Base-by-base conservation (phyloP, 257 asterid genomes). In the Thymus mandschuricus region DNA sequence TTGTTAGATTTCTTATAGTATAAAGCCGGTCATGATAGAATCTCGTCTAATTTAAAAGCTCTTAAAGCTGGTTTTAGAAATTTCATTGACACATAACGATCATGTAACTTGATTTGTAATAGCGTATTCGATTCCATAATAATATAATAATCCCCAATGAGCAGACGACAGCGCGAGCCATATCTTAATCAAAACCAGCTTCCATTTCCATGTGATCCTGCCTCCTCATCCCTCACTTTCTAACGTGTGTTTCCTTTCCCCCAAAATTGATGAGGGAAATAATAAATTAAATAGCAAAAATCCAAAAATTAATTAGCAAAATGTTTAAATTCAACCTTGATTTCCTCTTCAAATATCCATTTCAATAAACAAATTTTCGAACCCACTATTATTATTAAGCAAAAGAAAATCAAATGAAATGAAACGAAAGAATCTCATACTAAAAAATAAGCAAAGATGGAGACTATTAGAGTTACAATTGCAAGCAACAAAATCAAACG, bases 401-500 rank as follows among this genome's bases (percentile, higher is more conserved):
- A 12, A 60, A 58, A 58, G 10, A 15, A 34, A 27, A 5, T 10
- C 6, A 15, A 33, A 5, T 10, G 28, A 15, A 21, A 58, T 2
- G 41, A 41, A 33, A 52, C 9, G 5, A 21, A 21, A 0, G 21
- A 21, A 60, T 81, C 78, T 81, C 78, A 80, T 30, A 54, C 30
- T 4, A 73, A 65, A 45, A 77, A 75, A 71, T 76, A 81, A 74
- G 76, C 82, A 55, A 61, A 50, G 63, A 74, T 6, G 28, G 81
- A 79, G 55, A 85, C 41, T 15, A 74, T 13, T 9, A 78, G 28
- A 1, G 66, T 58, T 11, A 80, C 3, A 38, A 73, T 61, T 5
- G 83, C 81, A 64, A 83, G 49, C 58, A 84, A 15, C 64, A 81
- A 43, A 8, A 84, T 46, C 73, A 75, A 71, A 52, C 58, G 52